Conservation (phyloP, 805 yeast genomes). For the Wickerhamiella allomyrinae region DNA sequence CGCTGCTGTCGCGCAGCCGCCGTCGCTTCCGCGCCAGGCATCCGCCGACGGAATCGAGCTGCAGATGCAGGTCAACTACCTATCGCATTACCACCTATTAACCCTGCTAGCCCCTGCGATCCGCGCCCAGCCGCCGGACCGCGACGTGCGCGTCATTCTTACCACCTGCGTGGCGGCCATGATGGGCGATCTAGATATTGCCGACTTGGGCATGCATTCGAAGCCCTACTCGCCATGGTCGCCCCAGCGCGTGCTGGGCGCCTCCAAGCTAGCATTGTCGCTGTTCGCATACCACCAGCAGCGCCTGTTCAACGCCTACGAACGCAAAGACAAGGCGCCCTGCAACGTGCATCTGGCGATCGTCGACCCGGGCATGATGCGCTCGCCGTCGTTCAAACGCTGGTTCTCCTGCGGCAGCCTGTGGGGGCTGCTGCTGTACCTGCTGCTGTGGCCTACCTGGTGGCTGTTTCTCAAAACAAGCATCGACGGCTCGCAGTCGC, state of each 20-base stretch:
- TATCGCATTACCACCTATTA: conserved; percentile 67
- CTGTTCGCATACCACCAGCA: conserved; percentile 73
- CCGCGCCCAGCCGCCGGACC: conserved; percentile 81
- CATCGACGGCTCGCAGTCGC: conserved; percentile 64
- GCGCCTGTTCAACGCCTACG: conserved; percentile 40
- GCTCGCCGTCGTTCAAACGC: conserved; percentile 75
- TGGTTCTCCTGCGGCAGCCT: conserved; percentile 58
- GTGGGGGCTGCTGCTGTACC: conserved; percentile 41
- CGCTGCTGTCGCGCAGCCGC: conserved; percentile 73
- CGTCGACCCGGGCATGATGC: conserved; percentile 86
- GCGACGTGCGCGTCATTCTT: conserved; percentile 78
- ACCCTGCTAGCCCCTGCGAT: conserved; percentile 72
- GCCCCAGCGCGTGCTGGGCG: conserved; percentile 71
- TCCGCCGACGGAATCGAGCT: conserved; percentile 74
- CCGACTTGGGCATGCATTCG: conserved; percentile 41
- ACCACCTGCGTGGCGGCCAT: conserved; percentile 69
- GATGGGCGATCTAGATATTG: conserved; percentile 47
- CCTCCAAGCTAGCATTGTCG: conserved; percentile 63
- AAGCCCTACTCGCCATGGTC: conserved; percentile 41
- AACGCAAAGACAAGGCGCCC: conserved; percentile 54
- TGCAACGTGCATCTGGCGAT: conserved; percentile 54
- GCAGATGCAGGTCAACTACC: conserved; percentile 73
- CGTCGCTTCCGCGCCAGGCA: conserved; percentile 45
- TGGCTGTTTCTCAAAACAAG: conserved; percentile 70
- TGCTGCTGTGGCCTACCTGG: conserved; percentile 65